These are phyloP conservation scores for Phytophthora fragariaefolia DNA, from an alignment of 352 stramenopile genomes.

Conservation along the genomic window DNA sequence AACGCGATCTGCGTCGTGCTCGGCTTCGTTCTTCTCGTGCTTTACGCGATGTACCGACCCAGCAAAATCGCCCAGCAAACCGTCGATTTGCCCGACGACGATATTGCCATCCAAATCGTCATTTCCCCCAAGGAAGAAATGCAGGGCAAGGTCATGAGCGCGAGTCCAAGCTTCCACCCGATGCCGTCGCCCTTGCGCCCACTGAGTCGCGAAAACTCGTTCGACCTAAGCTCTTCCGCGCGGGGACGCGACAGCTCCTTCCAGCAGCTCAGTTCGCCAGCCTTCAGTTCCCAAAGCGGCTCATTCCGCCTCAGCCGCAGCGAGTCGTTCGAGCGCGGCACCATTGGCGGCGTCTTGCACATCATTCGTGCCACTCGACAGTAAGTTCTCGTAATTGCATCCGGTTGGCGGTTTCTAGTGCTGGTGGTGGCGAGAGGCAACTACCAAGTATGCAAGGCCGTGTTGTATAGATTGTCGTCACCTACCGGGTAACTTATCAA, in stretches of 20 bases:
- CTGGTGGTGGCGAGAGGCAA: not conserved
- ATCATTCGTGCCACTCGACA: constrained; percentile 24
- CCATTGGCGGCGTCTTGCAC: constrained; percentile 24
- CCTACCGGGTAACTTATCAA: constrained; percentile 26
- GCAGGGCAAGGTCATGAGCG: constrained; percentile 19
- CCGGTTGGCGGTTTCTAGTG: not conserved
- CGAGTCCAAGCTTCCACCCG: constrained; percentile 31
- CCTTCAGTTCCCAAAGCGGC: constrained; percentile 13
- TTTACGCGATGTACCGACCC: constrained; percentile 58
- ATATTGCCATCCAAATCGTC: constrained; percentile 39
- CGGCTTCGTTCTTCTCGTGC: constrained; percentile 39
- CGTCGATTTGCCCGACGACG: constrained; percentile 24
- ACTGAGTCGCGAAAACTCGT: constrained; percentile 34
- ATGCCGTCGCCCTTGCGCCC: constrained; percentile 33
- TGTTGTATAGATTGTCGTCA: constrained; percentile 3
- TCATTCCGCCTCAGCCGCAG: constrained; percentile 17
- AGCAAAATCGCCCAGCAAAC: constrained; percentile 22
- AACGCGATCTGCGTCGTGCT: constrained; percentile 50
- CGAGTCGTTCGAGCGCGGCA: constrained; percentile 13
- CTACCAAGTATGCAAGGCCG: not conserved
- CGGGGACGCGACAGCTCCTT: constrained; percentile 27
- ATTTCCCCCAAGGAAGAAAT: constrained; percentile 34
- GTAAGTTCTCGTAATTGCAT: constrained; percentile 12
- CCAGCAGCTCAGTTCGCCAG: constrained; percentile 21
- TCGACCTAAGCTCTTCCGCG: constrained; percentile 24